Conservation (phyloP, 371 early-diverging fungal species). For the Mortierella sp. region DNA sequence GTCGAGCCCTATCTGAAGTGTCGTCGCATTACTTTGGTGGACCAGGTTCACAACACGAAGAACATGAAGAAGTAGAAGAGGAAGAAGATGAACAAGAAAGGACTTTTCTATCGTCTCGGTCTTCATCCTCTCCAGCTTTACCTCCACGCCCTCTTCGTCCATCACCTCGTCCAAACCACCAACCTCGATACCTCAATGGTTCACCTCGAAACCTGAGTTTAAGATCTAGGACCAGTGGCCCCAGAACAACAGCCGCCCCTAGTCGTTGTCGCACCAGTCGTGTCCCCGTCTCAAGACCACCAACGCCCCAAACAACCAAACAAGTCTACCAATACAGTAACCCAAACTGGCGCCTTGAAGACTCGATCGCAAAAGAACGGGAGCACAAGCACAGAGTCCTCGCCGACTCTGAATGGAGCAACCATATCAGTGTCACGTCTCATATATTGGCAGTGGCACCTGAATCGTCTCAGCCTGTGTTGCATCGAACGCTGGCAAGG, state of each 20-base stretch:
- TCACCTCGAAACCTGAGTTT: too few relatives aligned
- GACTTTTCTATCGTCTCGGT: background rate
- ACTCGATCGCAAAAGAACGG: background rate
- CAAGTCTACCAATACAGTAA: background rate
- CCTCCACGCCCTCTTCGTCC: background rate
- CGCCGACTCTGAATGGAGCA: too few relatives aligned
- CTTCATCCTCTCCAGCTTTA: background rate
- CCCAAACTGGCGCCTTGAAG: background rate
- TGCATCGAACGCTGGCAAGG: too few relatives aligned
- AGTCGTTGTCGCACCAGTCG: background rate
- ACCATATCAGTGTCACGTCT: background rate
- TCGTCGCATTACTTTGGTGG: too few relatives aligned
- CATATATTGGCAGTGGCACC: too few relatives aligned
- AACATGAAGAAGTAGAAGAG: background rate
- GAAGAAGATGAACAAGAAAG: background rate
- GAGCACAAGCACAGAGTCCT: background rate
- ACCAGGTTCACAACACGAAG: background rate
- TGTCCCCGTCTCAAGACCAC: background rate
- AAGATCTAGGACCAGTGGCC: too few relatives aligned
- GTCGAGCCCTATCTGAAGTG: background rate
- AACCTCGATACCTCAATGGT: background rate
- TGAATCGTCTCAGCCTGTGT: too few relatives aligned
- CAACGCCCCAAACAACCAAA: too few relatives aligned
- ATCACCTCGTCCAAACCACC: background rate
- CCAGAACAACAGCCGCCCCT: background rate